A percentile compares a stretch with the other conserved stretches of the same genome.
phyloP scores from a whole-genome alignment of 2,329 filamentous ascomycete genomes.

The Didymosphaeria variabile region DNA sequence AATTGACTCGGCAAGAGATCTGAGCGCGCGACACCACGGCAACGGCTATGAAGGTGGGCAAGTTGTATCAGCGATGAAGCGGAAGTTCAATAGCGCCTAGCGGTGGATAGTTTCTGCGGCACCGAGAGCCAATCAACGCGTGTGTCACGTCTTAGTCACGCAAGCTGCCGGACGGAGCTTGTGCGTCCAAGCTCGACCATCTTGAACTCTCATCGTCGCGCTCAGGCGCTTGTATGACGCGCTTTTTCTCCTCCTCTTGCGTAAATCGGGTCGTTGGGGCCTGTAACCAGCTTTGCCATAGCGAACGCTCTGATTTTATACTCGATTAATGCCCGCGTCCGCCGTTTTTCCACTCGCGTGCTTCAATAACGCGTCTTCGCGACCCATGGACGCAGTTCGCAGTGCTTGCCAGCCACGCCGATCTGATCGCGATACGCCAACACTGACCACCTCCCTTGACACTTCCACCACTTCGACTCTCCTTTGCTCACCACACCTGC shows the following conservation, averaged over 20 bases:
- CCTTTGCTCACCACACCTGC: slow-evolving; percentile 27
- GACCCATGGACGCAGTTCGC: slow-evolving; percentile 26
- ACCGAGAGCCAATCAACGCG: slow-evolving; percentile 36
- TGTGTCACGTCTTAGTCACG: slow-evolving; percentile 30
- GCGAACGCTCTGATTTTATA: slow-evolving; percentile 1
- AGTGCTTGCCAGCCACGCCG: slow-evolving; percentile 46
- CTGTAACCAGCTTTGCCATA: slow-evolving; percentile 11
- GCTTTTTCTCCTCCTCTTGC: slow-evolving; percentile 26
- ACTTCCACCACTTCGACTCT: slow-evolving; percentile 7
- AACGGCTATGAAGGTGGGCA: slow-evolving; percentile 39
- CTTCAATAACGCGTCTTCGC: slow-evolving; percentile 38
- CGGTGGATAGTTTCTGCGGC: slow-evolving; percentile 29
- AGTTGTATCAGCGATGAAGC: slow-evolving; percentile 26
- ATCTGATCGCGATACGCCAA: slow-evolving; percentile 39
- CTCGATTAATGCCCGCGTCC: slow-evolving; percentile 21
- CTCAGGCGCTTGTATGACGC: slow-evolving; percentile 23
- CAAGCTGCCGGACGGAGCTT: slow-evolving; percentile 22
- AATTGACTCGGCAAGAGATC: slow-evolving; percentile 30
- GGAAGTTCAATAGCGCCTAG: slow-evolving; percentile 16
- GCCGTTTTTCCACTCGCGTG: slow-evolving; percentile 21
- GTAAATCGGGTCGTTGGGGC: slow-evolving; percentile 27
- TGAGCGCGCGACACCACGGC: slow-evolving; percentile 36
- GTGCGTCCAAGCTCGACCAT: slow-evolving; percentile 33
- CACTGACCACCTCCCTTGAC: slow-evolving; percentile 37
- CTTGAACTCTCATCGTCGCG: slow-evolving; percentile 26